Base-by-base conservation (phyloP, 805 yeast genomes). In the Starmerella vitae region DNA sequence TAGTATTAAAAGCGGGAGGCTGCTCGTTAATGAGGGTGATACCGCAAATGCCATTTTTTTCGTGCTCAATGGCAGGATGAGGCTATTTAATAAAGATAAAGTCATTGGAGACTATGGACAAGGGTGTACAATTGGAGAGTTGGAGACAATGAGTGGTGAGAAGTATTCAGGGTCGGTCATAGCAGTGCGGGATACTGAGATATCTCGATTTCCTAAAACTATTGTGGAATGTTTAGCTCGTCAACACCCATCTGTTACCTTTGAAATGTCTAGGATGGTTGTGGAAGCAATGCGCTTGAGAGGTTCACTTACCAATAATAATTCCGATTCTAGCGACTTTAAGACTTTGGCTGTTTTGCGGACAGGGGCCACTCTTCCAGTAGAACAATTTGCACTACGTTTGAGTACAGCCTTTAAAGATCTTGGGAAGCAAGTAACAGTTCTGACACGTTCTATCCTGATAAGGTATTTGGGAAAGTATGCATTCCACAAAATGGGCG, bases 81-180 rank as follows among this genome's bases (percentile, higher is more conserved):
- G 51, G 1, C 46, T 45, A 1, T 45, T 35, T 20, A 37, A 42
- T 14, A 42, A 44, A 7, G 31, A 40, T n/a, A 46, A 47, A 13
- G 52, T 74, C 1, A 49, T 76, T 13, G 81, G 79, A 2, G 98
- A 88, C 55, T 77, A 74, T 52, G 94, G 96, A 2, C 94, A 85
- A 57, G 96, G 96, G 5, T 93, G 84, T 50, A 80, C 94, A 30
- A 71, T 91, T 43, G 98, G 97, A 3, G 97, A 88, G 59, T 78
- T 91, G 7, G 98, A 88, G 57, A 96, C 88, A 3, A 65, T 88
- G 45, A 84, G 50, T n/a, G 53, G 49, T 93, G 0, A 84, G 84
- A 10, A 70, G 78, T 9, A 68, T 75, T 41, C 70, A 93, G 55
- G 68, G 73, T 3, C 68, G 68, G 34, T 75, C 86, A 0, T 69